Evolutionary conservation across 345 rosid genomes (phyloP).

Genomic region (Boechera divaricarpa): DNA sequence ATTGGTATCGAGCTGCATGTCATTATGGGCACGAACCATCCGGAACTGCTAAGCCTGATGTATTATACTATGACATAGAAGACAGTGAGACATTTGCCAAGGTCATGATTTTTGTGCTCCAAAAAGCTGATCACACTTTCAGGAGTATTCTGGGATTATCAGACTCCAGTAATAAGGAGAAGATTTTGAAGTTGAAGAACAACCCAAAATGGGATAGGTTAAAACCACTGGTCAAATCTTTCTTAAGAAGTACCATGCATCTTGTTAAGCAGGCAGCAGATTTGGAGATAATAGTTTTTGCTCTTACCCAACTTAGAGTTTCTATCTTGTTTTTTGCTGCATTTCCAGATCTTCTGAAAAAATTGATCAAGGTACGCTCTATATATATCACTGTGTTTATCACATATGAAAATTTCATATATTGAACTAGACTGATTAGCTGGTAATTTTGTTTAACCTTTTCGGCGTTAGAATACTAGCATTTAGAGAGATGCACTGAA

Average conservation of each 20-base stretch:
- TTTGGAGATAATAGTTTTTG: slow-evolving; percentile 62
- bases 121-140: slow-evolving; percentile 68
- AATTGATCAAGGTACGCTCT: slow-evolving; percentile 73
- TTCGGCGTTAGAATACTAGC: background rate
- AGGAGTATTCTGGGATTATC: slow-evolving; percentile 68
- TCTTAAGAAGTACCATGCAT: slow-evolving; percentile 71
- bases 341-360: slow-evolving; percentile 65
- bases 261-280: slow-evolving; percentile 72
- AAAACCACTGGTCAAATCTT: slow-evolving; percentile 78
- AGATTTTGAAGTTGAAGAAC: slow-evolving; percentile 68
- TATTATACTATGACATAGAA: slow-evolving; percentile 34
- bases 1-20: slow-evolving; percentile 85
- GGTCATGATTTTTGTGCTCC: slow-evolving; percentile 65
- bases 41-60: slow-evolving; percentile 32
- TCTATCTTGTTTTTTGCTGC: slow-evolving; percentile 63
- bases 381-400: background rate
- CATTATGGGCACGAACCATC: slow-evolving; percentile 66
- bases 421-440: slow-evolving; percentile 12
- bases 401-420: background rate
- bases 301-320: slow-evolving; percentile 62
- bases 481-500: slow-evolving; percentile 8
- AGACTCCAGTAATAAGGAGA: slow-evolving; percentile 58
- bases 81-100: slow-evolving; percentile 59
- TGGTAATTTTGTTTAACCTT: background rate
- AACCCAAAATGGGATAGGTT: slow-evolving; percentile 68